These are phyloP conservation scores for Yamadazyma kanchanaburiensis DNA, from an alignment of 1,139 yeast genomes.

Conservation along the genomic window DNA sequence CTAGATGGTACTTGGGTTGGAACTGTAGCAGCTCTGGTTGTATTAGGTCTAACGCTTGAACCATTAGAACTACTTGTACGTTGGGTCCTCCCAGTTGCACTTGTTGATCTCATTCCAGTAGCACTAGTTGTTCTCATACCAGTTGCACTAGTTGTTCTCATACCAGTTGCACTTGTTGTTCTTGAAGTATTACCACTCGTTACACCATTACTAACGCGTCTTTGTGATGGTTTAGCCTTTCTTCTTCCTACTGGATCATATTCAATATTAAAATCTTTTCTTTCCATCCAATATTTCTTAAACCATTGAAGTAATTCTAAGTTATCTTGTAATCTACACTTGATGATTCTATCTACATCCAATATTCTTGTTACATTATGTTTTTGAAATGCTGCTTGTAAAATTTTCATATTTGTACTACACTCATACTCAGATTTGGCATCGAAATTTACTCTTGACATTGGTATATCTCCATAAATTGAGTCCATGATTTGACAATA, in stretches of 20 bases:
- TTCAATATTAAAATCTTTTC: slow-evolving; percentile 50
- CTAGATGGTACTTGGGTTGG: background rate
- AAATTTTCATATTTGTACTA: slow-evolving; percentile 75
- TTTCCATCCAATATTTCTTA: slow-evolving; percentile 75
- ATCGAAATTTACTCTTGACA: slow-evolving; percentile 70
- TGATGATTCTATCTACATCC: slow-evolving; percentile 77
- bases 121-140: slow-evolving; percentile 1
- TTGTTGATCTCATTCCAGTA: slow-evolving; percentile 1
- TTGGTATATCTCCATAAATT: slow-evolving; percentile 75
- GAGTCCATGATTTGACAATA: slow-evolving; percentile 91
- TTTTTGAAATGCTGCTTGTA: slow-evolving; percentile 72
- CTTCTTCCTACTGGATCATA: slow-evolving; percentile 60
- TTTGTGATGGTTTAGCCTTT: slow-evolving; percentile 5
- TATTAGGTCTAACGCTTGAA: too few relatives aligned
- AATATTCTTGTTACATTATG: slow-evolving; percentile 72
- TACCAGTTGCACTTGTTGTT: slow-evolving; percentile 13
- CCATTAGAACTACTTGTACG: background rate
- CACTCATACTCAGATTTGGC: slow-evolving; percentile 70
- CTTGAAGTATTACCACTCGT: slow-evolving; percentile 1
- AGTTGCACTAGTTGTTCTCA: slow-evolving; percentile 9
- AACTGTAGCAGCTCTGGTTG: slow-evolving; percentile 3
- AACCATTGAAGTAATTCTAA: slow-evolving; percentile 93
- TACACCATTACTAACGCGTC: slow-evolving; percentile 1
- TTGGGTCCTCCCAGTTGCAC: slow-evolving; percentile 1
- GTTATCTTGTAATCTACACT: slow-evolving; percentile 91